Evolutionary conservation across 148 eudicot genomes (phyloP), one percentile per base, ranked within the genome.

Genomic region (Fagopyrum tataricum): DNA sequence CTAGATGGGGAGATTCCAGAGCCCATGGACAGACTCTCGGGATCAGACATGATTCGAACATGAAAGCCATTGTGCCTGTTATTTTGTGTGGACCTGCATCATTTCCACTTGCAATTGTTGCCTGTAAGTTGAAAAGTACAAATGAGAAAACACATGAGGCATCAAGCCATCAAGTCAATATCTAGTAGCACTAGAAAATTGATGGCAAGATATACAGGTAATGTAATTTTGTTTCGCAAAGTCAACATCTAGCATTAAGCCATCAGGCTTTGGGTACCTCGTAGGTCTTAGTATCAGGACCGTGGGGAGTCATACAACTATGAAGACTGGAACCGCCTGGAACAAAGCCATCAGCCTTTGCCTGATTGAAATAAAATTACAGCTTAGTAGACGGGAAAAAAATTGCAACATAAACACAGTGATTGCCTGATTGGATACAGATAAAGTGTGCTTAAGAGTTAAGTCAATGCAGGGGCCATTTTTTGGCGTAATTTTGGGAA

Each of bases 241-340:
- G 20, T 53, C 24, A 6, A 18, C 12, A 11, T 48, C 12, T 9
- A 14, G 69, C 44, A 64, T 42, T 62, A 18, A 64, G 69, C 26
- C 4, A 39, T 61, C 67, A 10, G 67, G 2, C 15, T 4, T 37
- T 14, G 2, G 20, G 69, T 82, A 95, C 98, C 98, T 95, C 98
- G 23, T 81, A 95, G 17, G 97, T 84, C 84, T 95, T 95, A 12
- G 98, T 90, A 81, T 95, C 98, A 40, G 98, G 98, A 82, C 98
- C 98, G 77, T 95, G 98, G 71, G 98, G 98, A 62, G 98, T 95
- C 98, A 95, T 95, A 85, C 98, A 95, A 76, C 92, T 91, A 75
- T 95, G 98, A 40, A 95, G 96, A 78, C 97, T 95, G 43, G 96
- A 89, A 66, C 97, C 98, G 20, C 98, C 98, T 8, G 98, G 98